These are phyloP conservation scores for Trichoderma polysporum DNA, from an alignment of 2,329 filamentous ascomycete genomes.

Conservation along the genomic window DNA sequence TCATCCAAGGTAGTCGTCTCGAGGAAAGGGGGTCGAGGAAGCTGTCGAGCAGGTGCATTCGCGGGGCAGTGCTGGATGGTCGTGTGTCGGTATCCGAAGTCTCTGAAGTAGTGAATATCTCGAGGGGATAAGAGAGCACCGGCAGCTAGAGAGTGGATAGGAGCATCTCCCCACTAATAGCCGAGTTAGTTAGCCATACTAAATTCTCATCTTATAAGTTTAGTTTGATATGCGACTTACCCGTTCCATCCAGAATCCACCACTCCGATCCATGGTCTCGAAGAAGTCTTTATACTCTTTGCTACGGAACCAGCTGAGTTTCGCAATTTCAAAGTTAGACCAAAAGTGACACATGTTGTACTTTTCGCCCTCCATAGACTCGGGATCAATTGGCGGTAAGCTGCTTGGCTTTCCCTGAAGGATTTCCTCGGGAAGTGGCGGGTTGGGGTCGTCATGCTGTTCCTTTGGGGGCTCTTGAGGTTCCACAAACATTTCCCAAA, in stretches of 20 bases:
- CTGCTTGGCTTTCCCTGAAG: constrained; percentile 71
- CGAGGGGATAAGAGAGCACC: constrained; percentile 76
- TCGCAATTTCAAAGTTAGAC: constrained; percentile 99
- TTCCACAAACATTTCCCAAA: constrained; percentile 99
- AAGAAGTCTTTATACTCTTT: constrained; percentile 98
- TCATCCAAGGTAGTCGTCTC: constrained; percentile 79
- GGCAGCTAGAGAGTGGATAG: constrained; percentile 94
- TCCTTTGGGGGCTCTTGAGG: constrained; percentile 65
- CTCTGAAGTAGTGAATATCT: constrained; percentile 98
- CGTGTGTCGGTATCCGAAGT: constrained; percentile 96
- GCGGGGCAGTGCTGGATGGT: constrained; percentile 98
- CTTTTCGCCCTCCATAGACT: constrained; percentile 93
- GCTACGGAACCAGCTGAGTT: constrained; percentile 92
- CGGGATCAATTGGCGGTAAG: constrained; percentile 80
- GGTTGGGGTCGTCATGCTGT: constrained; percentile 61
- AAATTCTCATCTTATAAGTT: not conserved
- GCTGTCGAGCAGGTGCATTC: constrained; percentile 86
- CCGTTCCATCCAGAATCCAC: constrained; percentile 98
- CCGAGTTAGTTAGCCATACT: constrained; percentile 24
- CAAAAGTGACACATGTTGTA: constrained; percentile 99
- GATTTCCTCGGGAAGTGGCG: constrained; percentile 76
- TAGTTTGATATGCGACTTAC: constrained; percentile 49
- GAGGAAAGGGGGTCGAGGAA: constrained; percentile 75
- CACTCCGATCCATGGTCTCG: constrained; percentile 96
- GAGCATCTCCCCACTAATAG: constrained; percentile 90